Evolutionary conservation across 306 rosid genomes (phyloP).

Genomic region (Cicer cuneatum): DNA sequence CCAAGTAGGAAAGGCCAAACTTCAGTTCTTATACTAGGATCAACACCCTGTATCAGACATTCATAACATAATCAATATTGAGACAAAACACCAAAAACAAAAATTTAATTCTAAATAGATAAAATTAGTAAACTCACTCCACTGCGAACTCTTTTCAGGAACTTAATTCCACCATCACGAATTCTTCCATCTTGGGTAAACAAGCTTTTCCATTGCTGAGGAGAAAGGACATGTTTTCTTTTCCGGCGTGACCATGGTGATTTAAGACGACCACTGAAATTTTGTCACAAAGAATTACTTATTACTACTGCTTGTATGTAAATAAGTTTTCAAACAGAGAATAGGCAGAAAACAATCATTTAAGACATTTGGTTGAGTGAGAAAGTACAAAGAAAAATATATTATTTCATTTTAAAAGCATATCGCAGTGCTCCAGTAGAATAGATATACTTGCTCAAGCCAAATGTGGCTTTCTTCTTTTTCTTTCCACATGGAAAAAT

Average conservation of each 20-base stretch:
- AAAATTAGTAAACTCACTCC: slow-evolving; percentile 75
- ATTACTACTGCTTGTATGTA: background rate
- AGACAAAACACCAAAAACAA: slow-evolving; percentile 28
- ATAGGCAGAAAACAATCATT: slow-evolving; percentile 26
- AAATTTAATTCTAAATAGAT: slow-evolving; percentile 10
- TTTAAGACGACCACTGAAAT: slow-evolving; percentile 88
- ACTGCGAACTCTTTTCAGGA: slow-evolving; percentile 95
- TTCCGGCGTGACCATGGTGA: slow-evolving; percentile 99
- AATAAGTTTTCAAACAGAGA: slow-evolving; percentile 6
- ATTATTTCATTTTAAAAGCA: slow-evolving; percentile 33
- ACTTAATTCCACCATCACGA: slow-evolving; percentile 85
- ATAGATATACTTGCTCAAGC: slow-evolving; percentile 13
- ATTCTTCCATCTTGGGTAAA: slow-evolving; percentile 84
- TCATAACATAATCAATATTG: slow-evolving; percentile 42
- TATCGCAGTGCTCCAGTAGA: background rate
- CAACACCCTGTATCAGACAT: slow-evolving; percentile 78
- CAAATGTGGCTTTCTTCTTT: background rate
- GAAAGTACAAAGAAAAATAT: slow-evolving; percentile 10
- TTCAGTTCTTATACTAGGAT: slow-evolving; percentile 87
- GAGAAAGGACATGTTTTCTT: slow-evolving; percentile 84
- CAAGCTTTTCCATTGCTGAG: slow-evolving; percentile 79
- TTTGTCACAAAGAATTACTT: slow-evolving; percentile 29
- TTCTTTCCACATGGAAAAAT: slow-evolving; percentile 17
- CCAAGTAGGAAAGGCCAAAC: slow-evolving; percentile 99
- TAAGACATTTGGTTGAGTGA: slow-evolving; percentile 10